phyloP scores from a whole-genome alignment of 768 basidiomycete genomes.

The Suillus clintonianus region DNA sequence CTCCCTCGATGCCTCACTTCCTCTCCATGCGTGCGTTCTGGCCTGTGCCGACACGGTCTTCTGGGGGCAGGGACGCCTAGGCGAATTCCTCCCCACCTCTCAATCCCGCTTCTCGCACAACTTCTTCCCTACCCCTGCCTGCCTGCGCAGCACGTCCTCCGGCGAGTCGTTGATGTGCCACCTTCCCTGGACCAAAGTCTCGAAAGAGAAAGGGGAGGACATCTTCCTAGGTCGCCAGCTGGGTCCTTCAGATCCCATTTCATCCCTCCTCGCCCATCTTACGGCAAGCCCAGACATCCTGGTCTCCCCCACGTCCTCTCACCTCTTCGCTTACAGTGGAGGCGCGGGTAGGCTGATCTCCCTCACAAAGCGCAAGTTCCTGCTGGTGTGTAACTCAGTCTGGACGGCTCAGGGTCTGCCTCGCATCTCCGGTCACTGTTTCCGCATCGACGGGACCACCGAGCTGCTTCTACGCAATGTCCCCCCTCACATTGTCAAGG shows the following conservation, averaged over 20 bases:
- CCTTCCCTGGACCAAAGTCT: constrained; percentile 18
- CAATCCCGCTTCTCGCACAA: too few species aligned
- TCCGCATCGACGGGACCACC: constrained; percentile 35
- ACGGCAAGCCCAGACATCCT: constrained; percentile 24
- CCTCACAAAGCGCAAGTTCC: constrained; percentile 12
- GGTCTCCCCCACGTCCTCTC: constrained; percentile 15
- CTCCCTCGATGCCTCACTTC: too few species aligned
- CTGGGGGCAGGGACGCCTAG: too few species aligned
- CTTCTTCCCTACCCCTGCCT: too few species aligned
- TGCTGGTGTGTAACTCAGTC: constrained; percentile 26
- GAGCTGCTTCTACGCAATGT: constrained; percentile 32
- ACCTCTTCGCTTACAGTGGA: constrained; percentile 21
- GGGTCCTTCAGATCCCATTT: constrained; percentile 26
- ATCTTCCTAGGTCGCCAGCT: constrained; percentile 33
- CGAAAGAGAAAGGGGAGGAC: constrained; percentile 28
- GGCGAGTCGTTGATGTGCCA: background rate
- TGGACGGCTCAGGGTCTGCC: constrained; percentile 14
- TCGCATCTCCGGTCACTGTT: constrained; percentile 29
- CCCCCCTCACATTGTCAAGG: constrained; percentile 30
- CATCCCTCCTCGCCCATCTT: constrained; percentile 22
- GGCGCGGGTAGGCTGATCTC: background rate
- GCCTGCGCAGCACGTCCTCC: too few species aligned
- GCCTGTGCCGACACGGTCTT: too few species aligned
- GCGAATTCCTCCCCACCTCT: too few species aligned
- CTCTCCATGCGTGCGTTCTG: too few species aligned